Percentiles rank a stretch among this genome's conserved stretches.
phyloP scores from a whole-genome alignment of 345 rosid genomes.

The Eucalyptus virginea region DNA sequence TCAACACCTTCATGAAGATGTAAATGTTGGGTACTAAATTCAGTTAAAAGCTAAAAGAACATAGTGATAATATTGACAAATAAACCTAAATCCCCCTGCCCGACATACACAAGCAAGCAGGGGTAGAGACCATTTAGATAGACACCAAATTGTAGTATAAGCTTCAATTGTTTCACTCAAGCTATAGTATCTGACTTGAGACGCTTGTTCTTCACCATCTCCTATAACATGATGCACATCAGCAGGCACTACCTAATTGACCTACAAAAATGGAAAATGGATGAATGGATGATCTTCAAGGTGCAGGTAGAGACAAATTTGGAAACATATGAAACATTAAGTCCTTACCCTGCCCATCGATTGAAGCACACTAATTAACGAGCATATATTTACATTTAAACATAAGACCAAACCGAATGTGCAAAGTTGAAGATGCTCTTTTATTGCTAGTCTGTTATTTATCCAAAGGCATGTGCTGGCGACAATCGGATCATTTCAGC shows the following conservation, averaged over 20 bases:
- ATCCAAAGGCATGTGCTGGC: not conserved
- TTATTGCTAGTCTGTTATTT: not conserved
- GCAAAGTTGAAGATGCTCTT: not conserved
- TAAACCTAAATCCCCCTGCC: fast-evolving
- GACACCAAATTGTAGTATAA: constrained; percentile 77
- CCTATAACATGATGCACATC: constrained; percentile 53
- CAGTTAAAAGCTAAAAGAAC: not conserved
- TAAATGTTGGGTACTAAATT: not conserved
- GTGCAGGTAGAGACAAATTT: not conserved
- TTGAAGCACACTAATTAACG: not conserved
- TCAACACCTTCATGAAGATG: constrained; percentile 49
- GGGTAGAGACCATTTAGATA: constrained; percentile 51
- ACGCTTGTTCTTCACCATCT: constrained; percentile 26
- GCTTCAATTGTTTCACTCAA: constrained; percentile 48
- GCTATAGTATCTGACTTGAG: constrained; percentile 45
- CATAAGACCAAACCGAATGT: not conserved
- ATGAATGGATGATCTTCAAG: not conserved
- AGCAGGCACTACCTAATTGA: constrained; percentile 34
- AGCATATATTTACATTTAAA: not conserved
- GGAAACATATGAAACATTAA: not conserved
- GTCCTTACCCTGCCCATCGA: not conserved
- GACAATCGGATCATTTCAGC: not conserved
- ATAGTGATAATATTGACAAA: too few species aligned
- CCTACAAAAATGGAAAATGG: constrained; percentile 23
- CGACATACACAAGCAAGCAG: too few species aligned